Base-by-base conservation (phyloP, 768 basidiomycete species). In the Leccinum broughii region DNA sequence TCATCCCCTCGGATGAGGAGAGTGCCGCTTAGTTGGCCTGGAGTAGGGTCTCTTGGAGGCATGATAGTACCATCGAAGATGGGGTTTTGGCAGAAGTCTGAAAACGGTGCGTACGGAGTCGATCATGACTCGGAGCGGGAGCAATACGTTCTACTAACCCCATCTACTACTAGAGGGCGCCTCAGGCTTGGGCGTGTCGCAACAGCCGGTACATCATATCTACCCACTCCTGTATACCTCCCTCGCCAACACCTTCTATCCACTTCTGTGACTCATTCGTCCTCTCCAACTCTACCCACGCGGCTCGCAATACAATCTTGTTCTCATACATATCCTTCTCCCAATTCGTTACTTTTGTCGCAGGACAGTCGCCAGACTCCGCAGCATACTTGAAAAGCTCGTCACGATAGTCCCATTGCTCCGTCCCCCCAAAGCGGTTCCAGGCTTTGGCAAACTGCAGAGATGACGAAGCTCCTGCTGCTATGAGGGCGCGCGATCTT, bases 331-430 rank as follows among this genome's bases (percentile, higher is more conserved):
- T 75, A 62, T 84, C 82, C 62, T 79, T 75, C 62, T 83, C 82
- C 91, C 90, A 92, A 2, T 72, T 63, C 6, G 77, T 74, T 2
- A 83, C 83, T 56, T 75, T 74, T 52, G 71, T 68, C 20, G 68
- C 63, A 17, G 69, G 71, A 52, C 69, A 68, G 17, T 70, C 69
- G 49, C 69, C 62, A 39, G 65, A 68, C 58, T 59, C 75, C 20
- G 72, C 75, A 2, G 80, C 79, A 63, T 89, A 83, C 7, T 74
- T 75, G 57, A 80, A 78, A 57, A 93, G 71, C 22, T 74, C 76
- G 57, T 88, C 85, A 13, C 87, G 81, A 69, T 93, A 92, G 24
- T 80, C 78, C 72, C 85, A 93, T 67, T 90, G 89, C 56, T 86
- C 82, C 50, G 75, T 61, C 4, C 72, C 72, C 34, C 74, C 72